phyloP scores from a whole-genome alignment of 805 yeast genomes.

The Lipomyces japonicus region DNA sequence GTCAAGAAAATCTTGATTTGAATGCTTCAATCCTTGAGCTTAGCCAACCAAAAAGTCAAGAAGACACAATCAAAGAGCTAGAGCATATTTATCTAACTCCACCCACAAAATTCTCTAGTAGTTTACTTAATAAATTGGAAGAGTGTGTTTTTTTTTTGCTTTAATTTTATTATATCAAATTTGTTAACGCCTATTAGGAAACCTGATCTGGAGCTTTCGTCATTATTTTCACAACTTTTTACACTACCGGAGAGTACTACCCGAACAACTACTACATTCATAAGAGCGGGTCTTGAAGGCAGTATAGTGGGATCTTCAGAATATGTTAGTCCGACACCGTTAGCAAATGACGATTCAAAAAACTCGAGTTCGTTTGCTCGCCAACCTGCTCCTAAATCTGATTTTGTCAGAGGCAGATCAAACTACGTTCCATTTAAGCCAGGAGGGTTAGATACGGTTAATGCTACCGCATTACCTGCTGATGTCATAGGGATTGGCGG shows the following conservation, averaged over 20 bases:
- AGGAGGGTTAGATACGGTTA: conserved; percentile 60
- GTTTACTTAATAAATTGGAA: conserved; percentile 66
- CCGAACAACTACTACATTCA: conserved; percentile 63
- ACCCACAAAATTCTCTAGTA: conserved; percentile 59
- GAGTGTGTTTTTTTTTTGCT: conserved; percentile 29
- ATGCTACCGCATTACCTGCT: conserved; percentile 30
- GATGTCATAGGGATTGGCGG: conserved; percentile 30
- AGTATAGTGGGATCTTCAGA: conserved; percentile 60
- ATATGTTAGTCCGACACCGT: conserved; percentile 47
- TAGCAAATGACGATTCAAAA: conserved; percentile 52
- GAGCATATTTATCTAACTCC: conserved; percentile 57
- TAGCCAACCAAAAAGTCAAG: no score
- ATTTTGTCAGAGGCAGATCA: conserved; percentile 64
- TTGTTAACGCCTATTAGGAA: conserved; percentile 12
- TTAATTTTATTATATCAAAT: not conserved
- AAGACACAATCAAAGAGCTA: conserved; percentile 30
- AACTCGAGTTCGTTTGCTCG: conserved; percentile 73
- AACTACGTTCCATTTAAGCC: conserved; percentile 86
- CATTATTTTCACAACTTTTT: conserved; percentile 49
- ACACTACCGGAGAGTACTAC: conserved; percentile 57
- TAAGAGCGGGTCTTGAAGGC: conserved; percentile 74
- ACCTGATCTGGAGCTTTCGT: conserved; percentile 34
- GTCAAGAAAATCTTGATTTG: conserved; percentile 15
- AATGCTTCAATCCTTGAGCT: no score
- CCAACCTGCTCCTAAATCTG: conserved; percentile 51